phyloP scores from a whole-genome alignment of 306 rosid species.

The Mimosa pudica region DNA sequence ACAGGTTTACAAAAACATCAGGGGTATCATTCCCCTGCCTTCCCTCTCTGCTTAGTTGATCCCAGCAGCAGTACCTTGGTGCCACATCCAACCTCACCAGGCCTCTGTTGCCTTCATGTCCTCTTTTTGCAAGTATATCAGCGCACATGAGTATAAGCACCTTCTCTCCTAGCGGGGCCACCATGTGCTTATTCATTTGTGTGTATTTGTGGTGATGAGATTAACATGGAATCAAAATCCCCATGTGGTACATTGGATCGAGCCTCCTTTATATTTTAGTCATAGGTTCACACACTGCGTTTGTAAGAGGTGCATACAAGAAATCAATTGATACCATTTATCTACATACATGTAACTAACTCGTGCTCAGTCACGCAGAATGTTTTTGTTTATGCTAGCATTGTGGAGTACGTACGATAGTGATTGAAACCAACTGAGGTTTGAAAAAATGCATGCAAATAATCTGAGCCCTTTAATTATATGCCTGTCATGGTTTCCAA shows the following conservation, averaged over 20 bases:
- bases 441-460: constrained; percentile 5
- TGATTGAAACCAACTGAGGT: neutral
- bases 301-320: neutral
- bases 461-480: neutral
- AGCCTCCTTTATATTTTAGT: neutral
- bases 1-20: too few relatives aligned
- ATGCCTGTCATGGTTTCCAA: neutral
- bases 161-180: too few relatives aligned
- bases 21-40: too few relatives aligned
- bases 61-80: too few relatives aligned
- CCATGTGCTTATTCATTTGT: too few relatives aligned
- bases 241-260: neutral
- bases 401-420: neutral
- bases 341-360: too few relatives aligned
- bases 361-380: neutral
- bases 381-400: neutral
- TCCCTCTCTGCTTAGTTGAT: too few relatives aligned
- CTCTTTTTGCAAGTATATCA: too few relatives aligned
- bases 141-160: too few relatives aligned
- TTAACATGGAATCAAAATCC: neutral
- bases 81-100: too few relatives aligned
- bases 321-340: neutral
- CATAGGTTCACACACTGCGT: neutral
- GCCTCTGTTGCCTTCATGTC: too few relatives aligned
- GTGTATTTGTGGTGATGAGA: too few relatives aligned